Evolutionary conservation across 1,284 basidiomycete genomes (phyloP).

Genomic region (Apiotrichum mycotoxinovorans): DNA sequence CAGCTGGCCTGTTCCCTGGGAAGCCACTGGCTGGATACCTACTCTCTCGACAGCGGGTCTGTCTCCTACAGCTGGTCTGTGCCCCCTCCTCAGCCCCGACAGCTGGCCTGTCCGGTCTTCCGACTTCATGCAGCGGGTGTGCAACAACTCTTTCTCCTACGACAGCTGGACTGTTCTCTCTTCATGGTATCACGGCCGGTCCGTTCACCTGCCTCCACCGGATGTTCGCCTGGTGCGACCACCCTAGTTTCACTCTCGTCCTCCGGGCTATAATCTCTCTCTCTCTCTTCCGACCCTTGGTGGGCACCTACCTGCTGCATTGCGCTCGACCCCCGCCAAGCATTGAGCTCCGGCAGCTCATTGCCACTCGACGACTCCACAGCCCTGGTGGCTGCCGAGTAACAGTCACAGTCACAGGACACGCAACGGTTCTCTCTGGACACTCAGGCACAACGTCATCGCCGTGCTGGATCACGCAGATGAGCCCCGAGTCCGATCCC

Average conservation of each 20-base stretch:
- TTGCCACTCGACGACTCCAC: too few species aligned
- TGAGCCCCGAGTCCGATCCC: too few species aligned
- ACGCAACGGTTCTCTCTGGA: too few species aligned
- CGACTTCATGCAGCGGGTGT: not conserved
- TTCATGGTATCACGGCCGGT: not conserved
- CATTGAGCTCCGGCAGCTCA: not conserved
- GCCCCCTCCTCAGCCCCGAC: not conserved
- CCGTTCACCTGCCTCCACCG: not conserved
- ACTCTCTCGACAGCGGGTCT: not conserved
- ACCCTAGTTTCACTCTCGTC: not conserved
- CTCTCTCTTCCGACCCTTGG: not conserved
- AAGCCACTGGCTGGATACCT: not conserved
- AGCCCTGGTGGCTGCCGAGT: too few species aligned
- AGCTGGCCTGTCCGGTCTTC: not conserved
- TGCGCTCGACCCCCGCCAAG: not conserved
- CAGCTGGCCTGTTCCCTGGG: not conserved
- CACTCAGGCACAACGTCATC: too few species aligned
- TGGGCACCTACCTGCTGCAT: not conserved
- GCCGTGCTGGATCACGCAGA: too few species aligned
- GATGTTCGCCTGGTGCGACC: not conserved
- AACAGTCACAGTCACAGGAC: too few species aligned
- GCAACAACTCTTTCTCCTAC: not conserved
- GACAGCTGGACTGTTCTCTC: not conserved
- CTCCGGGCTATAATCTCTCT: not conserved
- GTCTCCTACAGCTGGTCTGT: not conserved